Conservation (phyloP, 2,329 filamentous ascomycete species). For the Pestalotiopsis sp. region DNA sequence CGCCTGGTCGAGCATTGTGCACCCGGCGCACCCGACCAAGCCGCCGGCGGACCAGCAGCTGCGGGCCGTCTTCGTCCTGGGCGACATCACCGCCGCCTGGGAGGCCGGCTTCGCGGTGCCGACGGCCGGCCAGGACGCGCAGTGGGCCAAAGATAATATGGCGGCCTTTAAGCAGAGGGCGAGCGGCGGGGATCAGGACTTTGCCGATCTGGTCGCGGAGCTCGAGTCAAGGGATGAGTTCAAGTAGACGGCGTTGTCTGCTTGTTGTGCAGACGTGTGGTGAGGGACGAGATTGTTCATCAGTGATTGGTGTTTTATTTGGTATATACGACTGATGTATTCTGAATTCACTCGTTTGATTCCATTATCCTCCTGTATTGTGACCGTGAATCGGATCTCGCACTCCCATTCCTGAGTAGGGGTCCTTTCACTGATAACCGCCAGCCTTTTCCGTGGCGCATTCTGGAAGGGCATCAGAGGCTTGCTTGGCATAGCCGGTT, state of each 20-base stretch:
- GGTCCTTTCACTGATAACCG: too few species aligned
- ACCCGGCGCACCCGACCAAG: not conserved
- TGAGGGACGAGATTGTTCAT: too few species aligned
- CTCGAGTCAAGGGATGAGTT: not conserved
- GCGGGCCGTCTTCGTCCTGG: slow-evolving; percentile 2
- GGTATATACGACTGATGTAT: too few species aligned
- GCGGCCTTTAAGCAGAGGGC: slow-evolving; percentile 11
- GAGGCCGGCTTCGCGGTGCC: slow-evolving; percentile 12
- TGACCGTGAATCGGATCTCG: too few species aligned
- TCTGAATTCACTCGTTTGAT: too few species aligned
- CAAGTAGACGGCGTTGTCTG: not conserved
- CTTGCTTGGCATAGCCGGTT: not conserved
- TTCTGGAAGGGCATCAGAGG: too few species aligned
- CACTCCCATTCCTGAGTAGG: too few species aligned
- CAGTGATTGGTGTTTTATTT: too few species aligned
- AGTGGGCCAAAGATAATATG: slow-evolving; percentile 12
- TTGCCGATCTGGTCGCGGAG: slow-evolving; percentile 17
- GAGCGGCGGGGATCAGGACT: slow-evolving; percentile 17
- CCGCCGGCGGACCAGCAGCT: slow-evolving; percentile 8
- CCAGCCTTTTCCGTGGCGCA: too few species aligned
- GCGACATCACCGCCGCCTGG: slow-evolving; percentile 2
- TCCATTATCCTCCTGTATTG: too few species aligned
- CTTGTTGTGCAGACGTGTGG: not conserved
- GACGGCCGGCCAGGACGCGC: slow-evolving; percentile 6
- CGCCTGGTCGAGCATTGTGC: slow-evolving; percentile 8